Conservation (phyloP, 202 grass and related monocot species). For the Panicum virgatum region DNA sequence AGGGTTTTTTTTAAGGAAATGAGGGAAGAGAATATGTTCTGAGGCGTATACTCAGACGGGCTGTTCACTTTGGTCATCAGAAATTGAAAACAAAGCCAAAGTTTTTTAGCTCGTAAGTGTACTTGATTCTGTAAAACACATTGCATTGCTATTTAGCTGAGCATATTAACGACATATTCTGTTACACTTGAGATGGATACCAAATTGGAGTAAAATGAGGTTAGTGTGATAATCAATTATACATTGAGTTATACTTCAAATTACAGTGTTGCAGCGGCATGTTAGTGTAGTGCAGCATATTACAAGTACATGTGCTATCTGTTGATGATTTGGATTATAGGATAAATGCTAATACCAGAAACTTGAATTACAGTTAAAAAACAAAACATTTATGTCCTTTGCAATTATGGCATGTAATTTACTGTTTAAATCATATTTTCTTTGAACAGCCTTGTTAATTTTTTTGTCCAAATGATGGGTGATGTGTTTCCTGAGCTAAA, state of each 20-base stretch:
- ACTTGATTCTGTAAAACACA: neutral
- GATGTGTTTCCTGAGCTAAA: conserved; percentile 91
- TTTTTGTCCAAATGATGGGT: conserved; percentile 78
- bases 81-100: conserved; percentile 78
- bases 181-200: neutral
- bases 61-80: conserved; percentile 93
- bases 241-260: neutral
- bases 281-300: neutral
- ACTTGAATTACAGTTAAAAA: neutral
- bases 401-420: neutral
- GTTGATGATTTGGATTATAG: neutral
- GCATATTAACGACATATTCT: neutral
- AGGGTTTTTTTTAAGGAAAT: conserved; percentile 56
- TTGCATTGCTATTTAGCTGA: neutral
- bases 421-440: conserved; percentile 11
- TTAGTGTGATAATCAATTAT: neutral
- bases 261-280: neutral
- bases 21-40: conserved; percentile 98
- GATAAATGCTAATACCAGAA: neutral
- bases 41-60: conserved; percentile 91
- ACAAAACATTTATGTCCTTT: neutral
- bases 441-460: conserved; percentile 77
- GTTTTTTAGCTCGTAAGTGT: conserved; percentile 88
- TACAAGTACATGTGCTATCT: neutral
- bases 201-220: neutral